Base-by-base conservation (phyloP, 331 rosid species). In the Quercus tomentella region DNA sequence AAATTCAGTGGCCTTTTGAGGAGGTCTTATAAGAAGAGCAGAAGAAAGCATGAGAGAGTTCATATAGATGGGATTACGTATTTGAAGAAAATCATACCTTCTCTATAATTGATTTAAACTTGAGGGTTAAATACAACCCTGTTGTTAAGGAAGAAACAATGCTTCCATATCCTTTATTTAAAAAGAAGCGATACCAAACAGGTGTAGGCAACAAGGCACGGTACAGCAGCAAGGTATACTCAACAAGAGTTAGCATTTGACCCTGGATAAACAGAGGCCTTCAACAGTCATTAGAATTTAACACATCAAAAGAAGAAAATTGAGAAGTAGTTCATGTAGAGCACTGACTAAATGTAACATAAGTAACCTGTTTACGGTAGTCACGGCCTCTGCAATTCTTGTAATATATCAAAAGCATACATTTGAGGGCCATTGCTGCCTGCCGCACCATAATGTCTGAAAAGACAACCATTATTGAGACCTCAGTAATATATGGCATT, bases 181-280 rank as follows among this genome's bases (percentile, higher is more conserved):
- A 86, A 81, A 95, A 95, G 91, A 95, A 95, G 21, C 96, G 96
- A 74, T 95, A 95, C 99, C 99, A 95, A 71, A 95, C 96, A 10
- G 99, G 94, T n/a, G 98, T 86, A 31, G 99, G 99, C 90, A 95
- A 79, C 80, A 95, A 85, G 78, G 99, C 98, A 72, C 98, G 97
- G 89, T 95, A 95, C 76, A 95, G 87, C 73, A 95, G 88, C 65
- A 95, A 90, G 55, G 89, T 79, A 85, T 95, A 91, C 84, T 95
- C 99, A 67, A 91, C 83, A 77, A 93, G 81, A 81, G 97, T 95
- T 71, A 95, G 89, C 96, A 95, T 84, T 89, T 93, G 98, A 81
- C 99, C 99, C 99, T 95, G 84, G 52, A 73, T 37, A 80, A 82
- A 26, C 54, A 20, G 25, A 77, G 76, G 72, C 84, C 74, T 72